Base-by-base conservation (phyloP, 2,329 filamentous ascomycete genomes). In the Fusarium sp. region DNA sequence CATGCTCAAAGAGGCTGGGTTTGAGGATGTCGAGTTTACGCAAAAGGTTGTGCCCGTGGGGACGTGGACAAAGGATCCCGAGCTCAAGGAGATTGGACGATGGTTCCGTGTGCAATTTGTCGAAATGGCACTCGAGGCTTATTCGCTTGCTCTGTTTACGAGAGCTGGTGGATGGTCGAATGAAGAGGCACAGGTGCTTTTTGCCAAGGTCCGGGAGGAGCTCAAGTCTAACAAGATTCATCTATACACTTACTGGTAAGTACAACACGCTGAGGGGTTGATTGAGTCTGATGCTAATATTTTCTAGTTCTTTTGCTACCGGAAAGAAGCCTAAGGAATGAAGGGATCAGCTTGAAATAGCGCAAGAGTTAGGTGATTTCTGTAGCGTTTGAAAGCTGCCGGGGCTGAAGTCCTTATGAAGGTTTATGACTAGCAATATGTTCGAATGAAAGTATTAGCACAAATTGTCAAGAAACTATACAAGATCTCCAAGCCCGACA, bases 1-100 rank as follows among this genome's bases (percentile, higher is more conserved):
- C 2, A 65, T 74, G 33, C 65, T 79, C 27, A 52, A 64, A 29
- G 74, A 65, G n/a, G 72, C 63, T 0, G 82, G 82, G 1, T 84
- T 82, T 50, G 66, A 77, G 35, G 69, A 81, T 35, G 76, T 83
- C 2, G 66, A 65, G 2, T 70, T 79, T 13, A 75, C 66, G 13
- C 72, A 74, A 20, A 73, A 78, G 58, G 79, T 82, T 65, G 78
- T 85, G 6, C 85, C 85, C 0, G 77, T 83, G 11, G 83, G 82
- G 35, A 78, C 78, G 1, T 87, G 85, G 86, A 81, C 85, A 2
- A 83, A 81, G 45, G 81, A 86, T 42, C 76, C 79, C 2, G 81
- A 80, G n/a, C 78, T 85, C 25, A 86, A 85, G 69, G 81, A 71
- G 36, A 59, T 71, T 63, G 69, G 69, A 0, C 25, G 84, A 57